These are phyloP conservation scores for Phaeosphaeriaceae sp. DNA, from an alignment of 2,329 filamentous ascomycete genomes.

Conservation along the genomic window DNA sequence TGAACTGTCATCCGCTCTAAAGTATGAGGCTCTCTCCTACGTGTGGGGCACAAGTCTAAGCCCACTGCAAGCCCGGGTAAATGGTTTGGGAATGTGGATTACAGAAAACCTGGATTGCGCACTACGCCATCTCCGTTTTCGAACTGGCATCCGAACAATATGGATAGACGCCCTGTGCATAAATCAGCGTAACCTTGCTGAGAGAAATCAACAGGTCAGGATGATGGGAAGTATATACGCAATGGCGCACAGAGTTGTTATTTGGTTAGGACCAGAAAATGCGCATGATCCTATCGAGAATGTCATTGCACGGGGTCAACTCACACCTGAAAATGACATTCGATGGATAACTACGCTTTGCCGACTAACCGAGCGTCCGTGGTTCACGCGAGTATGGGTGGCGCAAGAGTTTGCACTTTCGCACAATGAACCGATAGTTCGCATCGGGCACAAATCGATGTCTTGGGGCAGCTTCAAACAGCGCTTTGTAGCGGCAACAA, in stretches of 20 bases:
- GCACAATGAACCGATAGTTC: constrained; percentile 7
- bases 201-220: constrained; percentile 12
- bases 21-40: constrained; percentile 18
- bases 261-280: constrained; percentile 6
- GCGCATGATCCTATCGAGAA: neutral
- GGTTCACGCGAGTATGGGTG: constrained; percentile 17
- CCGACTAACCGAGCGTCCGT: neutral
- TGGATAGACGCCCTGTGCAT: constrained; percentile 15
- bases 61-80: neutral
- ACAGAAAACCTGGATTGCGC: constrained; percentile 3
- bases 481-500: too few species aligned
- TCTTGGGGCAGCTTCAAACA: neutral
- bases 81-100: neutral
- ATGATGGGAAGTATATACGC: constrained; percentile 14
- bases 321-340: neutral
- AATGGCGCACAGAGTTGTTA: constrained; percentile 1
- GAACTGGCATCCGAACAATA: neutral
- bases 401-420: constrained; percentile 17
- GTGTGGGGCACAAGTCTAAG: constrained; percentile 6
- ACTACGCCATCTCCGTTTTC: neutral
- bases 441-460: neutral
- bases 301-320: too few species aligned
- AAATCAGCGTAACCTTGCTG: constrained; percentile 10
- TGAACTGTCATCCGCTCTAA: neutral
- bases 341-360: neutral